A percentile compares a stretch with the other conserved stretches of the same genome.
Conservation (phyloP, 495 filamentous ascomycete genomes). For the Wilcoxina mikolae region DNA sequence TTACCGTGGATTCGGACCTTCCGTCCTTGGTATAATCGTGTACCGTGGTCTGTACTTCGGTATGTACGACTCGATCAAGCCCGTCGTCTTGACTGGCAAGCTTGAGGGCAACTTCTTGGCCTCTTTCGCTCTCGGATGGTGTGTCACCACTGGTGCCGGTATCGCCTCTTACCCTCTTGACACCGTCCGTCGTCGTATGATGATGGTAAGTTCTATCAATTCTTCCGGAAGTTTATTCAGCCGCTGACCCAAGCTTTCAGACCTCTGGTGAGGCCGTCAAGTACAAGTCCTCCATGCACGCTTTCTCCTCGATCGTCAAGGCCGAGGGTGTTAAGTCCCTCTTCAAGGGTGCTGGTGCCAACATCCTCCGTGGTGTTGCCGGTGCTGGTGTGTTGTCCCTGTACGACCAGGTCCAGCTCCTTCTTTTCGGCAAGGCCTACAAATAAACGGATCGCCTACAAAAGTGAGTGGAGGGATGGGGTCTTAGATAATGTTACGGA, state of each 20-base stretch:
- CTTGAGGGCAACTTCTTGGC: conserved; percentile 98
- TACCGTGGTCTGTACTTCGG: conserved; percentile 99
- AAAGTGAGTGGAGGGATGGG: conserved; percentile 19
- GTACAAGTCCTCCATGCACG: conserved; percentile 90
- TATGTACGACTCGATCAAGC: conserved; percentile 99
- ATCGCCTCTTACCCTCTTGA: conserved; percentile 99
- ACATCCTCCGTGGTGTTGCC: conserved; percentile 99
- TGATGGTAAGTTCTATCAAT: conserved; percentile 57
- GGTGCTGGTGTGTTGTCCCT: conserved; percentile 99
- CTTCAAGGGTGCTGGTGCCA: conserved; percentile 99
- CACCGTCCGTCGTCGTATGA: conserved; percentile 99
- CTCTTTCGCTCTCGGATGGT: conserved; percentile 96
- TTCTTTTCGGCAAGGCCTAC: conserved; percentile 99
- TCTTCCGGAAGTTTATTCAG: conserved; percentile 5
- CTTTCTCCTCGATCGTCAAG: conserved; percentile 86
- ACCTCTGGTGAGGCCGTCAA: conserved; percentile 85
- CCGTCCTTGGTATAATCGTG: conserved; percentile 94
- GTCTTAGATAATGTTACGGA: conserved; percentile 13
- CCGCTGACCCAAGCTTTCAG: conserved; percentile 11
- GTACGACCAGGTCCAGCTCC: conserved; percentile 97
- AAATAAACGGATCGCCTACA: conserved; percentile 47
- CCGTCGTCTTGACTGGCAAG: conserved; percentile 76
- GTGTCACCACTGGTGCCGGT: conserved; percentile 99
- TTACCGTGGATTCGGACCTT: conserved; percentile 99
- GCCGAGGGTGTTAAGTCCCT: conserved; percentile 93